Conservation (phyloP, 2,329 filamentous ascomycete species). For the Lanzia echinophila region DNA sequence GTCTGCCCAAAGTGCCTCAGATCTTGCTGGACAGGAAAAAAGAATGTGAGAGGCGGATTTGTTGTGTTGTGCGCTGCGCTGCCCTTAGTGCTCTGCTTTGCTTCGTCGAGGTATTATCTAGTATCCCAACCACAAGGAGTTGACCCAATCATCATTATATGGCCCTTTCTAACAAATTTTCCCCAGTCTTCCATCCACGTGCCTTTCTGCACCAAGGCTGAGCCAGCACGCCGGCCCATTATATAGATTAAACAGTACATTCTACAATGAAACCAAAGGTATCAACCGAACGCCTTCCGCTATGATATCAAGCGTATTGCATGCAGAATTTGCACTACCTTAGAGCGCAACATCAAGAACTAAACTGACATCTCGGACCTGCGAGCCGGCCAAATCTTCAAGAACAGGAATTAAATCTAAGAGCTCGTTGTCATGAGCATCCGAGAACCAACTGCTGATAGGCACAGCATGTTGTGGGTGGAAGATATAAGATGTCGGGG, state of each 20-base stretch:
- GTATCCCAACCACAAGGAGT: not conserved
- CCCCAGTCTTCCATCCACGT: slow-evolving; percentile 4
- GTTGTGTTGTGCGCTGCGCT: slow-evolving; percentile 10
- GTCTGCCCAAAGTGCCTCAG: slow-evolving; percentile 10
- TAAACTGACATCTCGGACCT: slow-evolving; percentile 92
- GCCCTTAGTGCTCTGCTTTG: not conserved
- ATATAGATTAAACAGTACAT: slow-evolving; percentile 35
- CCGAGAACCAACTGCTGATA: slow-evolving; percentile 99
- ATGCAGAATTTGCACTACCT: slow-evolving; percentile 33
- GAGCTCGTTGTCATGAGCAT: slow-evolving; percentile 97
- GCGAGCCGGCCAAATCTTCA: slow-evolving; percentile 83
- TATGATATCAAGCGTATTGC: slow-evolving; percentile 32
- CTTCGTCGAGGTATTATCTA: not conserved
- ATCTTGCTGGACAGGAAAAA: slow-evolving; percentile 10
- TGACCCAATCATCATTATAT: not conserved
- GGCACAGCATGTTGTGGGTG: slow-evolving; percentile 97
- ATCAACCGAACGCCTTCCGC: slow-evolving; percentile 34
- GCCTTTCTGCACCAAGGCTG: slow-evolving; percentile 15
- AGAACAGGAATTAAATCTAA: slow-evolving; percentile 96
- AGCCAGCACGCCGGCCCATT: slow-evolving; percentile 29
- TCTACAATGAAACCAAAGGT: slow-evolving; percentile 34
- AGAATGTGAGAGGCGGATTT: slow-evolving; percentile 16
- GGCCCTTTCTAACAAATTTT: slow-evolving; percentile 3
- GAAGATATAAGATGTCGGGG: slow-evolving; percentile 98
- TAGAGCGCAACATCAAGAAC: slow-evolving; percentile 85